Conservation (phyloP, 202 grass and related monocot genomes). For the Setaria italica region DNA sequence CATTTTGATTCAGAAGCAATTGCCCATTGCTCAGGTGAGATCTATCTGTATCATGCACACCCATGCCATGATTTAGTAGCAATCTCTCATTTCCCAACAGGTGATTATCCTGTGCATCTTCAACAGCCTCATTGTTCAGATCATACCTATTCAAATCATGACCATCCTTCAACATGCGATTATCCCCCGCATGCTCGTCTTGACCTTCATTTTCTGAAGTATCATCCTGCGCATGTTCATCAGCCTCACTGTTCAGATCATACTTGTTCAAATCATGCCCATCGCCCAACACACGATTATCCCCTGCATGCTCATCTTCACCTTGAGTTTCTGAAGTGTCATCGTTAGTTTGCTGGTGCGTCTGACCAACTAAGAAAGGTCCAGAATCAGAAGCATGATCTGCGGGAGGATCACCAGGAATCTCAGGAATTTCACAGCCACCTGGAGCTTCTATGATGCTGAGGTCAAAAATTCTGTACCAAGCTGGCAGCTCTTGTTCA, state of each 20-base stretch:
- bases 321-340: constrained; percentile 40
- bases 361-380: constrained; percentile 36
- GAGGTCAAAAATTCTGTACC: constrained; percentile 57
- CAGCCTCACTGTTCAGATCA: constrained; percentile 11
- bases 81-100: constrained; percentile 17
- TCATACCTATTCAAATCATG: constrained; percentile 19
- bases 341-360: constrained; percentile 13
- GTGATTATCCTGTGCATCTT: constrained; percentile 28
- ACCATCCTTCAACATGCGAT: constrained; percentile 20
- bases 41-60: neutral
- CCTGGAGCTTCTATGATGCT: constrained; percentile 42
- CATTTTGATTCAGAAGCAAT: constrained; percentile 33
- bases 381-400: constrained; percentile 37
- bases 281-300: neutral
- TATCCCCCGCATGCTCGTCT: neutral
- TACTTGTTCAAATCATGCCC: constrained; percentile 3
- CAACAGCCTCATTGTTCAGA: constrained; percentile 21
- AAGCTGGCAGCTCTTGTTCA: constrained; percentile 49
- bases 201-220: neutral
- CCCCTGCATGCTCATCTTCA: constrained; percentile 34
- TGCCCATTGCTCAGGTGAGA: constrained; percentile 19
- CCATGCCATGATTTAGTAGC: constrained; percentile 7
- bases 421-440: constrained; percentile 38
- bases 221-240: constrained; percentile 7
- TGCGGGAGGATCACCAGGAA: constrained; percentile 14